Base-by-base conservation (phyloP, 2,329 filamentous ascomycete species). In the Diaporthe citri region DNA sequence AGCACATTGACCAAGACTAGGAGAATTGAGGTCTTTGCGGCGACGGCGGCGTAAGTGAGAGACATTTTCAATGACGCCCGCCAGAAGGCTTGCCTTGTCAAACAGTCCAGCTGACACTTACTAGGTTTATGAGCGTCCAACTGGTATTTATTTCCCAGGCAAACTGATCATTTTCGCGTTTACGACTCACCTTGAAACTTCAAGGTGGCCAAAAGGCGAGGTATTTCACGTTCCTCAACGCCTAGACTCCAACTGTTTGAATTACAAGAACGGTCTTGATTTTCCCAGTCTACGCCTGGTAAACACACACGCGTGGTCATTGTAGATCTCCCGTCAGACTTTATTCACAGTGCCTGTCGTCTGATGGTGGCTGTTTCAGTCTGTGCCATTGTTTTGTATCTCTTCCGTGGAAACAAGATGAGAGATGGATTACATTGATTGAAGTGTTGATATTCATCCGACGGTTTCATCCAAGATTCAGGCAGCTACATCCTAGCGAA, bases 1-100 rank as follows among this genome's bases (percentile, higher is more conserved):
- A 78, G 78, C 66, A 59, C 80, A 1, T 78, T 78, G 67, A 81
- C 79, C 5, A 80, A 79, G 43, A 78, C 80, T 15, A 77, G 77
- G 55, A 77, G 80, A 57, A 79, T 79, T 31, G 80, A 82, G 77
- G 78, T 81, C 28, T 80, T 81, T 51, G 77, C 79, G 15, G 78
- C 78, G 20, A 80, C 80, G 4, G 80, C 80, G 66, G 79, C 80
- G 77, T 81, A 31, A 74, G 74, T 74, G 46, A 17, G 8, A 7
- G 17, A 7, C 13, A 6, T 41, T 25, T 8, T 17, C 13, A 46
- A 28, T 15, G 9, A 7, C 3, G 3, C 5, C 20, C 15, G 39
- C 9, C 22, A 62, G 57, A 20, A 13, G 22, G 10, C 10, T 28
- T 2, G 13, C 25, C 48, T 34, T 9, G 13, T 3, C 4, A 3